These are phyloP conservation scores for Ziziphus jujuba DNA, from an alignment of 306 rosid genomes.

Conservation along the genomic window DNA sequence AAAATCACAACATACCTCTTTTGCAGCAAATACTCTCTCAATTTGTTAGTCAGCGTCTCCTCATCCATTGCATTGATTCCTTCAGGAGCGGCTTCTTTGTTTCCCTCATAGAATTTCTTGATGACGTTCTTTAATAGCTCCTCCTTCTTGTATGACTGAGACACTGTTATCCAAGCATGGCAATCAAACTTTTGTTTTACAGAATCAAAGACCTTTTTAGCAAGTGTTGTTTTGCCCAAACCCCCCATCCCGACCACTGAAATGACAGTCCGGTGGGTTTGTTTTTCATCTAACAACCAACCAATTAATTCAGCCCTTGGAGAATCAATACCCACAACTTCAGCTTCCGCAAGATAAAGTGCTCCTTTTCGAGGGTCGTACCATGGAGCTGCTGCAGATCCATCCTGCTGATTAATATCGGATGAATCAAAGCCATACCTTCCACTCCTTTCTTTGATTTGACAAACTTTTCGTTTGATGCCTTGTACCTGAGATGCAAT, in stretches of 20 bases:
- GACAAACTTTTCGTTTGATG: background rate
- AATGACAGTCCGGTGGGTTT: background rate
- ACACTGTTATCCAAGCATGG: no score
- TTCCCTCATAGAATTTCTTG: slow-evolving; percentile 19
- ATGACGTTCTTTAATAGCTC: slow-evolving; percentile 18
- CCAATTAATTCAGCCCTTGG: slow-evolving; percentile 20
- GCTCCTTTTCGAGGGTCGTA: slow-evolving; percentile 28
- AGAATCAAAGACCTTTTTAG: no score
- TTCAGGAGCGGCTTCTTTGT: slow-evolving; percentile 7
- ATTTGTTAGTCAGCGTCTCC: background rate
- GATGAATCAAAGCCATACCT: slow-evolving; percentile 10
- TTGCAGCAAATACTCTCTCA: slow-evolving; percentile 6
- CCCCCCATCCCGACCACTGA: slow-evolving; percentile 45
- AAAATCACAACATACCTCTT: slow-evolving; percentile 18
- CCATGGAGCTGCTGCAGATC: background rate
- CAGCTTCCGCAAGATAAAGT: slow-evolving; percentile 19
- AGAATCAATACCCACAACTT: slow-evolving; percentile 30
- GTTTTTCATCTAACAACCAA: background rate
- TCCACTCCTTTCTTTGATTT: slow-evolving; percentile 5
- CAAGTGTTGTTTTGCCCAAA: slow-evolving; percentile 30
- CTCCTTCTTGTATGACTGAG: no score
- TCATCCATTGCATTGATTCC: slow-evolving; percentile 8
- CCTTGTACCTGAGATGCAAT: slow-evolving; percentile 4
- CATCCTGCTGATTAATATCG: no score
- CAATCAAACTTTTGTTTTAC: no score